Conservation (phyloP, 257 asterid species). For the Fraxinus americana region DNA sequence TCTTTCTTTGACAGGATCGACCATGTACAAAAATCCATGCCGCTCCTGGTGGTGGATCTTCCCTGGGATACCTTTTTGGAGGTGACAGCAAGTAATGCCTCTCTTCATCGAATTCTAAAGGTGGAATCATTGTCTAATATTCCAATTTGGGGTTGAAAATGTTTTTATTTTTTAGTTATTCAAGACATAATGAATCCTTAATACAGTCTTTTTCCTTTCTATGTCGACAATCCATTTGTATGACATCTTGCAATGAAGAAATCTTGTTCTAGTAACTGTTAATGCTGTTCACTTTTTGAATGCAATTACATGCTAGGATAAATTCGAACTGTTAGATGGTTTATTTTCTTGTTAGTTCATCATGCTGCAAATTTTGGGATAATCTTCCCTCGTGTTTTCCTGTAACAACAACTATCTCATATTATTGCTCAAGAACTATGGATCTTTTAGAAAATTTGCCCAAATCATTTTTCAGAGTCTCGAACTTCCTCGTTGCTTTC, state of each 20-base stretch:
- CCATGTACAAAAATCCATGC: constrained; percentile 65
- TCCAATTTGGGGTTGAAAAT: constrained; percentile 11
- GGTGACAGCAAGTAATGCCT: constrained; percentile 33
- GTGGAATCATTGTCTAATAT: constrained; percentile 16
- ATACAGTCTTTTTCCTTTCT: constrained; percentile 22
- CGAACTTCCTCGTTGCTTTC: no score
- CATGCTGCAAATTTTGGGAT: no score
- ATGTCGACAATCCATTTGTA: constrained; percentile 18
- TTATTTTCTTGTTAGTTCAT: no score
- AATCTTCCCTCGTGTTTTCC: no score
- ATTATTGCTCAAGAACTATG: no score
- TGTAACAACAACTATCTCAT: no score
- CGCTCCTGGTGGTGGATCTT: constrained; percentile 70
- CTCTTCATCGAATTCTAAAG: constrained; percentile 17
- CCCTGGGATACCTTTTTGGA: constrained; percentile 56
- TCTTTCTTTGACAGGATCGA: constrained; percentile 44
- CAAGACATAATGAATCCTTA: constrained; percentile 29
- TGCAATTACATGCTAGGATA: neutral
- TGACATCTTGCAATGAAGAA: constrained; percentile 17
- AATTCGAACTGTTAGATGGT: neutral
- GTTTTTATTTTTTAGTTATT: constrained; percentile 20
- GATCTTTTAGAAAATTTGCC: no score
- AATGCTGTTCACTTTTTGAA: constrained; percentile 2
- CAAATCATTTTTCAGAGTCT: no score
- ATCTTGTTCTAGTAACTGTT: constrained; percentile 21